phyloP scores from a whole-genome alignment of 768 basidiomycete species.

The Amanita muscaria region DNA sequence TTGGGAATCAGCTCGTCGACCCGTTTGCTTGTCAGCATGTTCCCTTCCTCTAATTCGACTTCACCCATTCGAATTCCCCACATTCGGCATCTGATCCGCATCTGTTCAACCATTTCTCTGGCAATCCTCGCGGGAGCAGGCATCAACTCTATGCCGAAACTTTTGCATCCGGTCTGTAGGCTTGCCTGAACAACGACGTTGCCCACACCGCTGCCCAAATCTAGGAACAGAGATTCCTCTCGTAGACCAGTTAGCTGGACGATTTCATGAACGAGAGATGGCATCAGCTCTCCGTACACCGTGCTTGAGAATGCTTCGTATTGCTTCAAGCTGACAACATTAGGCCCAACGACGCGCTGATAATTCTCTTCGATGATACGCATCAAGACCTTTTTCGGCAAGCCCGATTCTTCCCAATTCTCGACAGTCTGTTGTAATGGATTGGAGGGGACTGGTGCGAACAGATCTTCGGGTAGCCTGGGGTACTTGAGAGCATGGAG shows the following conservation, averaged over 20 bases:
- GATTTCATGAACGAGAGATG: conserved; percentile 69
- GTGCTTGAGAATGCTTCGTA: conserved; percentile 81
- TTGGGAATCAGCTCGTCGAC: conserved; percentile 62
- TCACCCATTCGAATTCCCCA: conserved; percentile 80
- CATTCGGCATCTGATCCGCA: conserved; percentile 72
- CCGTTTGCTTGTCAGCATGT: conserved; percentile 67
- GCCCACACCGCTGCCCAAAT: conserved; percentile 81
- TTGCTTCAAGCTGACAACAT: conserved; percentile 68
- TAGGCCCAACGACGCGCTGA: conserved; percentile 87
- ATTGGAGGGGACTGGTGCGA: conserved; percentile 37
- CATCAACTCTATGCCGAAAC: conserved; percentile 76
- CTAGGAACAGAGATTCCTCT: conserved; percentile 63
- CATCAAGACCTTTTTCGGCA: conserved; percentile 61
- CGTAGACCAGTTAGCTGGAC: conserved; percentile 45
- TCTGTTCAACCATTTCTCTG: conserved; percentile 62
- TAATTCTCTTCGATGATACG: conserved; percentile 87
- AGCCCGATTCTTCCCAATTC: conserved; percentile 41
- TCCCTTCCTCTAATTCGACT: conserved; percentile 74
- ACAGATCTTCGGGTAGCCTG: conserved; percentile 40
- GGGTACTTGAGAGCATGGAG: conserved; percentile 64
- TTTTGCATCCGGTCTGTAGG: conserved; percentile 67
- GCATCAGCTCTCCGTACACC: conserved; percentile 88
- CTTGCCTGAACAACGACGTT: conserved; percentile 80
- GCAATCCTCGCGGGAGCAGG: conserved; percentile 77
- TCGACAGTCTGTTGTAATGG: conserved; percentile 37